Percentiles rank a stretch among this genome's conserved stretches.
Conservation (phyloP, 192 early-diverging fungal genomes). For the Phycomyces blakesleeanus region DNA sequence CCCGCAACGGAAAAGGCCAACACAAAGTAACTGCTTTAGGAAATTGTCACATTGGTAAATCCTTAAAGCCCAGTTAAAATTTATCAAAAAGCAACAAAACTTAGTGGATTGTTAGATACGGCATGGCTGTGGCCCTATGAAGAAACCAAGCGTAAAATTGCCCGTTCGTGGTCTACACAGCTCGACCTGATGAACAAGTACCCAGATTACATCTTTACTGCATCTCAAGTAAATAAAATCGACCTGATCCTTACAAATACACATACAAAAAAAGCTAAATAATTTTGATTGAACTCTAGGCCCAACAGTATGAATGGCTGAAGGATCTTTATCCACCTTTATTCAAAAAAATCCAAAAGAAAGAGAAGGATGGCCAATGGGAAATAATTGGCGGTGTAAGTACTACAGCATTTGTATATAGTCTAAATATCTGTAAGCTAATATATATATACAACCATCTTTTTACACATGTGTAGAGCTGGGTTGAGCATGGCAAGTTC, state of each 20-base stretch:
- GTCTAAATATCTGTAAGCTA: neutral
- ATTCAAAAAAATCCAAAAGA: constrained; percentile 72
- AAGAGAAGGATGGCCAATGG: constrained; percentile 73
- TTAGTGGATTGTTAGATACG: constrained; percentile 58
- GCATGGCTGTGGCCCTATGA: constrained; percentile 98
- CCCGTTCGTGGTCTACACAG: constrained; percentile 80
- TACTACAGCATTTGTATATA: neutral
- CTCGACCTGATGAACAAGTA: constrained; percentile 79
- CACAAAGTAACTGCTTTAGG: constrained; percentile 88
- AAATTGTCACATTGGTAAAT: constrained; percentile 63
- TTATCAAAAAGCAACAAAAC: constrained; percentile 27
- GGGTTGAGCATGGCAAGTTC: constrained; percentile 70
- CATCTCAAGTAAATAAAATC: constrained; percentile 69
- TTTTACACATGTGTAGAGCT: constrained; percentile 54
- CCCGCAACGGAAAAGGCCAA: constrained; percentile 49
- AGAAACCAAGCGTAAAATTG: constrained; percentile 95
- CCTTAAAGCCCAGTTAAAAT: neutral
- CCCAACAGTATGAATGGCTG: constrained; percentile 98
- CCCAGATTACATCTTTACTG: constrained; percentile 87
- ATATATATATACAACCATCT: neutral
- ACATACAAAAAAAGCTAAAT: neutral
- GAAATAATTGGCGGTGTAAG: constrained; percentile 84
- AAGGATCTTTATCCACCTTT: constrained; percentile 78
- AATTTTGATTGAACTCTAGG: constrained; percentile 30
- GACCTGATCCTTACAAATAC: neutral